Evolutionary conservation across 371 early-diverging fungal genomes (phyloP).

Genomic region (Syncephalastrum monosporum): DNA sequence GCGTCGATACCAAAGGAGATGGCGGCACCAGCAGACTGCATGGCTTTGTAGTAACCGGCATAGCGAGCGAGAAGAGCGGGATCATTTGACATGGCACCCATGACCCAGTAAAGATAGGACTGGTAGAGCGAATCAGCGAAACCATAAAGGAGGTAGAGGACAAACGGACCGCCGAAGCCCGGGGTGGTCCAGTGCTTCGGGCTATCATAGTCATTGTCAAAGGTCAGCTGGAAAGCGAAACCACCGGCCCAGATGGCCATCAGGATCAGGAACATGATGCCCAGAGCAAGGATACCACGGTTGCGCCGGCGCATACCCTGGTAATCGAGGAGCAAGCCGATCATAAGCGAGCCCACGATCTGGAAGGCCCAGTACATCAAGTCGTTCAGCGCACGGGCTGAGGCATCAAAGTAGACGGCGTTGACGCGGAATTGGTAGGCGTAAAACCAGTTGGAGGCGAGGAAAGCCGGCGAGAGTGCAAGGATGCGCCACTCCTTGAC

Average conservation of each 20-base stretch:
- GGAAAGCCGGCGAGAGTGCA: slow-evolving; percentile 60
- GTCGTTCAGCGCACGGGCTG: slow-evolving; percentile 64
- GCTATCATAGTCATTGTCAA: slow-evolving; percentile 17
- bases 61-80: slow-evolving; percentile 63
- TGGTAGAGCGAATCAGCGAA: slow-evolving; percentile 68
- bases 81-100: slow-evolving; percentile 73
- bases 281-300: slow-evolving; percentile 53
- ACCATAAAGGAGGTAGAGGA: slow-evolving; percentile 65
- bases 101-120: slow-evolving; percentile 72
- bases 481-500: slow-evolving; percentile 59
- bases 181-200: slow-evolving; percentile 20
- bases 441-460: slow-evolving; percentile 76
- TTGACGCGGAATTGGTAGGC: slow-evolving; percentile 57
- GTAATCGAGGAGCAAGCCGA: slow-evolving; percentile 57
- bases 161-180: slow-evolving; percentile 50
- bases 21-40: slow-evolving; percentile 51
- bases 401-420: slow-evolving; percentile 50
- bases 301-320: slow-evolving; percentile 36
- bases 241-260: slow-evolving; percentile 62
- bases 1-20: slow-evolving; percentile 35
- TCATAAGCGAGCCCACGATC: slow-evolving; percentile 54
- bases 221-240: slow-evolving; percentile 54
- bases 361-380: slow-evolving; percentile 68
- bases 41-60: slow-evolving; percentile 70
- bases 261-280: slow-evolving; percentile 41